Conservation (phyloP, 176 grass and related monocot species). For the Panicum miliaceum region DNA sequence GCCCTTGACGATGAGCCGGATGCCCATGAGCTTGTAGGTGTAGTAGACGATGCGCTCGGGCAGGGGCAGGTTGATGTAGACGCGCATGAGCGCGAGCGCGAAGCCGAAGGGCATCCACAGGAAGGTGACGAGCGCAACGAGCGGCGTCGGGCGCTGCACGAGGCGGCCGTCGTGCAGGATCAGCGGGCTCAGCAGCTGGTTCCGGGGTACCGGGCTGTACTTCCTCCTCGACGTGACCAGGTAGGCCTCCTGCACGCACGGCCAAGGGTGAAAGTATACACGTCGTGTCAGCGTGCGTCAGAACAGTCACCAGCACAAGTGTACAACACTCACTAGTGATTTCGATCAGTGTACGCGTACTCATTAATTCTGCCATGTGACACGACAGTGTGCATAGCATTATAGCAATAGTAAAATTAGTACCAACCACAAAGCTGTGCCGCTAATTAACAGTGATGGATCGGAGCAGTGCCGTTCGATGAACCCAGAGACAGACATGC, state of each 20-base stretch:
- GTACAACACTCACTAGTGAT: background rate
- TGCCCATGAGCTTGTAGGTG: constrained; percentile 94
- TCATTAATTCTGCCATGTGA: constrained; percentile 30
- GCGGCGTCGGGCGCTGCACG: constrained; percentile 75
- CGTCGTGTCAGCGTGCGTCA: background rate
- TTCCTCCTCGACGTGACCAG: constrained; percentile 66
- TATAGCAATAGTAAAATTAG: background rate
- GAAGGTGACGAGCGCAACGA: constrained; percentile 86
- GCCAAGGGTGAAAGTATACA: background rate
- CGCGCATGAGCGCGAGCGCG: constrained; percentile 72
- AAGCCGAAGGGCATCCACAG: constrained; percentile 96
- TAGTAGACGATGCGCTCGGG: constrained; percentile 93
- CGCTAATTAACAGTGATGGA: background rate
- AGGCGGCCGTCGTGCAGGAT: constrained; percentile 93
- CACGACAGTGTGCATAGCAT: no score
- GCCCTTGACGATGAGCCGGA: constrained; percentile 82
- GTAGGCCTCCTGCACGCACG: constrained; percentile 66
- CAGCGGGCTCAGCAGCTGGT: constrained; percentile 68
- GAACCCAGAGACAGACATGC: background rate
- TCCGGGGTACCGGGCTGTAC: constrained; percentile 67
- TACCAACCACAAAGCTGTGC: background rate
- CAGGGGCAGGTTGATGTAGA: constrained; percentile 92
- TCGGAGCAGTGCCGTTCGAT: background rate
- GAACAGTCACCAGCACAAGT: background rate
- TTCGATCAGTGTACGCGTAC: background rate